Evolutionary conservation across 345 rosid species (phyloP), one percentile per base, ranked within the genome.

Genomic region (Syzygium oleosum): DNA sequence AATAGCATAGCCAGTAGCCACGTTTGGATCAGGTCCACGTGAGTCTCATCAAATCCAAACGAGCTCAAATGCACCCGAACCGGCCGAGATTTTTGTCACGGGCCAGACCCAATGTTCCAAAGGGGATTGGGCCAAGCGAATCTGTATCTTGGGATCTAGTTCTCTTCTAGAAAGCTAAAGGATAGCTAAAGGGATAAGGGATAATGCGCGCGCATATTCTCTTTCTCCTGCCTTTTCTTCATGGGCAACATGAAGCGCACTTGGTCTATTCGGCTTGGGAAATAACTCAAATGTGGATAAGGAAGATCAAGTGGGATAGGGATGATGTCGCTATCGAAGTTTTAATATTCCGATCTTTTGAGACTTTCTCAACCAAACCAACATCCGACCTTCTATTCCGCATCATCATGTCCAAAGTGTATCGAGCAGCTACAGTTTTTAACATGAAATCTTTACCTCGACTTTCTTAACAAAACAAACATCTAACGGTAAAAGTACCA

Each of bases 11-110:
- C 49, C 25, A 34, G 0, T 68, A 41, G 46, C 25, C 25, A 34
- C 7, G 13, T 13, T 19, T 19, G 80, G 25, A 10, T 19, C 49
- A 4, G 5, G 80, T 17, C 80, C 80, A 19, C 8, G 14, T 7
- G 2, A 34, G 27, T 19, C 7, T 19, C 49, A 0, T 13, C 25
- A 0, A 17, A 68, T 34, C 79, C 25, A 9, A 68, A 0, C 23
- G 80, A 17, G 12, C 13, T 68, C 79, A 17, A 4, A 38, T 68
- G 49, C 83, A 9, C 49, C 83, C 8, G 4, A 5, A 38, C 14
- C 8, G 23, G 23, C 49, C 49, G 0, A 19, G 49, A 73, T 73
- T 38, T 34, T 15, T 55, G 29, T 14, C 19, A 73, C 12, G 49
- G 49, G 49, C 49, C 1, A 14, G 83, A 21, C 14, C 49, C 83